A percentile compares a stretch with the other conserved stretches of the same genome.
These are phyloP conservation scores for Citropsis articulata DNA, from an alignment of 345 rosid species.

Conservation along the genomic window DNA sequence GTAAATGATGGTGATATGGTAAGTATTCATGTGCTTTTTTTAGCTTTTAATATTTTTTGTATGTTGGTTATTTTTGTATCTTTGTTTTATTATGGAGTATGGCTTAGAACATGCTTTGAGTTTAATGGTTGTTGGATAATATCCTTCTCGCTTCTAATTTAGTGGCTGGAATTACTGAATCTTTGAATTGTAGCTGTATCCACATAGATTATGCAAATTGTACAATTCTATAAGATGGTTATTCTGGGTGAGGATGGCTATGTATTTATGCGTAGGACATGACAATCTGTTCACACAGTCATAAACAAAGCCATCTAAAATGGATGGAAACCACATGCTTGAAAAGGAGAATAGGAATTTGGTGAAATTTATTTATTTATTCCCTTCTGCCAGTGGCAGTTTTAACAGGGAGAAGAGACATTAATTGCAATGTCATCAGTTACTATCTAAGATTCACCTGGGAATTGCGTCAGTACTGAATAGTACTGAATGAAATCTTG, in stretches of 20 bases:
- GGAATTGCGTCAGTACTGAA: not conserved
- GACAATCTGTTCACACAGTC: not conserved
- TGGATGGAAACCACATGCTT: not conserved
- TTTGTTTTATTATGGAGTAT: not conserved
- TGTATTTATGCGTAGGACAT: not conserved
- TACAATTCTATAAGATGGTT: not conserved
- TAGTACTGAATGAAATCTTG: not conserved
- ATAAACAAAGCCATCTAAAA: not conserved
- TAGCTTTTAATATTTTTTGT: not conserved
- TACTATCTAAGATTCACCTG: too few relatives aligned
- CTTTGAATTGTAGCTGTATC: not conserved
- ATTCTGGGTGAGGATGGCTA: not conserved
- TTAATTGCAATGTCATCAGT: not conserved
- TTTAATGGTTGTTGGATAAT: not conserved
- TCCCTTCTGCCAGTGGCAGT: not conserved
- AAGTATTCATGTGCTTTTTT: conserved; percentile 28
- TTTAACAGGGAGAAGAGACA: not conserved
- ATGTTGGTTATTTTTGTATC: not conserved
- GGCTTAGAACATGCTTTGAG: not conserved
- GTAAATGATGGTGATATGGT: conserved; percentile 85
- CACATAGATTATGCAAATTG: not conserved
- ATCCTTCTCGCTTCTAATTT: not conserved
- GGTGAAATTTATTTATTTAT: not conserved
- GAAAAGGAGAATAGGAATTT: not conserved
- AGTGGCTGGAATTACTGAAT: not conserved